These are phyloP conservation scores for Septoria linicola DNA, from an alignment of 2,329 filamentous ascomycete species.

Conservation along the genomic window DNA sequence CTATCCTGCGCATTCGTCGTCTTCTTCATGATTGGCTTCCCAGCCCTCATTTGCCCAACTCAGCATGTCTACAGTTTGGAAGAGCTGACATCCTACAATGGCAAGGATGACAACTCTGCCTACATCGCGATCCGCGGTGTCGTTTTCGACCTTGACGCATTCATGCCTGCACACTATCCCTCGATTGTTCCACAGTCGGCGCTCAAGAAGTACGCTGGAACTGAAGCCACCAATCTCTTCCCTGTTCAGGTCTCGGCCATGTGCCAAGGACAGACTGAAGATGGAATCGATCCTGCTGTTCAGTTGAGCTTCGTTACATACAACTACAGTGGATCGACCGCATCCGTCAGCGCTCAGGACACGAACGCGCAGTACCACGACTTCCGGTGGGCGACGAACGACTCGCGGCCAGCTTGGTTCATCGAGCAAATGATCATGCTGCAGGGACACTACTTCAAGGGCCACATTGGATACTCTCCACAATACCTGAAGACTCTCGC, in stretches of 20 bases:
- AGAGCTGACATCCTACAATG: conserved; percentile 73
- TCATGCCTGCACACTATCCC: conserved; percentile 76
- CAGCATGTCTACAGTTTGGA: conserved; percentile 81
- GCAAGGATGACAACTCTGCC: conserved; percentile 62
- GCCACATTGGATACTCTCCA: conserved; percentile 78
- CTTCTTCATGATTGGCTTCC: conserved; percentile 90
- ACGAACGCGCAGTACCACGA: conserved; percentile 82
- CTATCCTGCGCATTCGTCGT: conserved; percentile 70
- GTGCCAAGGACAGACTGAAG: conserved; percentile 73
- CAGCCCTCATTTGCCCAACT: conserved; percentile 81
- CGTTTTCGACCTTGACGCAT: conserved; percentile 78
- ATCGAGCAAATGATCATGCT: conserved; percentile 80
- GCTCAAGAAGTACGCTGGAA: conserved; percentile 78
- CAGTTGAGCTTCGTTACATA: conserved; percentile 77
- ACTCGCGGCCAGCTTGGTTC: conserved; percentile 88
- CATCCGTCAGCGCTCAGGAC: conserved; percentile 65
- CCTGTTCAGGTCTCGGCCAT: conserved; percentile 91
- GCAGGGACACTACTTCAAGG: conserved; percentile 77
- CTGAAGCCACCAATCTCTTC: conserved; percentile 85
- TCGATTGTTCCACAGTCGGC: conserved; percentile 59
- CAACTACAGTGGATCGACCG: conserved; percentile 70
- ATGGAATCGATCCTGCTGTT: conserved; percentile 68
- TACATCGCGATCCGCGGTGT: conserved; percentile 84
- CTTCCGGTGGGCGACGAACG: conserved; percentile 80
- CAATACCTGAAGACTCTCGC: conserved; percentile 71